Base-by-base conservation (phyloP, 371 early-diverging fungal species). In the Lichtheimia corymbifera region DNA sequence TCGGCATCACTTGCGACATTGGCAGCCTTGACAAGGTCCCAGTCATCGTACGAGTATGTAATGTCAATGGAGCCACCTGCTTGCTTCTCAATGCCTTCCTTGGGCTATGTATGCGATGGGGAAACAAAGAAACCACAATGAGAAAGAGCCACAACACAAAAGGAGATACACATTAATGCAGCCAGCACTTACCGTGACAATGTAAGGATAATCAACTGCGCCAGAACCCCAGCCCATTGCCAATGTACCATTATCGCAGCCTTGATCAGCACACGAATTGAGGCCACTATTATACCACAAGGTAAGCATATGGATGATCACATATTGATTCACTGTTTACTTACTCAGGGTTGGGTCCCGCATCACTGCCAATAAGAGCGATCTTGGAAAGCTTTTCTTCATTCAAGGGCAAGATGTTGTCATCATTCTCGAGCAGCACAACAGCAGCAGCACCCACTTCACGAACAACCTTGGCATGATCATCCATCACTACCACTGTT, bases 161-260 rank as follows among this genome's bases (percentile, higher is more conserved):
- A 12, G 25, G 24, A 27, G 1, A 1, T 11, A 35, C 9, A n/a
- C n/a, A n/a, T n/a, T n/a, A 22, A 22, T 22, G 12, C 15, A 44
- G 9, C 6, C 5, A 17, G 5, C 15, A 62, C 73, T 59, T 68
- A 76, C 76, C 5, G 77, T 71, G 54, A 86, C 64, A 22, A 87
- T 27, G 61, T 86, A 87, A 28, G 86, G 83, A 72, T 76, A 89
- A 15, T 71, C 59, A 20, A 79, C 68, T 6, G 84, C 73, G 41
- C 89, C 89, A 43, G 82, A 81, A 1, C 89, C 89, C 85, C 87
- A 86, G 18, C 88, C 85, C 63, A 79, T 75, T 47, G 85, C 83
- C 13, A 86, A 61, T 2, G 81, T 83, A 6, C 86, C 89, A 17
- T 54, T 56, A 41, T 56, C 61, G 52, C 74, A 75, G 2, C 68